phyloP scores from a whole-genome alignment of 148 eudicot genomes.

The Pharnaceum exiguum region DNA sequence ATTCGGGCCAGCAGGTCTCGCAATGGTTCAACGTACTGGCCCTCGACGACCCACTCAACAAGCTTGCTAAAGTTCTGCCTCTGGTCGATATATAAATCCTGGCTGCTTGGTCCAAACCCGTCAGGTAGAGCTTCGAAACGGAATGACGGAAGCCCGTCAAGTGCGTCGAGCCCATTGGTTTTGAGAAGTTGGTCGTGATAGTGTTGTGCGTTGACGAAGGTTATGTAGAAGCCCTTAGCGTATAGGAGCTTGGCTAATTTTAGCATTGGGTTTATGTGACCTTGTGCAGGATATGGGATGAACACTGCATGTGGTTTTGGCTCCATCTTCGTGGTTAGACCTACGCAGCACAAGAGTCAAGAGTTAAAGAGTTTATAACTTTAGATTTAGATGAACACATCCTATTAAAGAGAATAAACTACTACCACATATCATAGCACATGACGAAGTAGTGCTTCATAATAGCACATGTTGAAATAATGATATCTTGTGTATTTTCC shows the following conservation, averaged over 20 bases:
- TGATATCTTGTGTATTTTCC: too few species aligned
- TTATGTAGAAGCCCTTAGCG: constrained; percentile 12
- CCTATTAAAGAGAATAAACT: too few species aligned
- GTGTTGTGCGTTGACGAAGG: constrained; percentile 7
- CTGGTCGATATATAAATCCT: constrained; percentile 4
- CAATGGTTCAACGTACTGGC: neutral
- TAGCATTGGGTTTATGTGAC: constrained; percentile 21
- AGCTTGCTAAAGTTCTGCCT: constrained; percentile 5
- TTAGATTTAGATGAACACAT: too few species aligned
- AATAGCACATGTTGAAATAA: too few species aligned
- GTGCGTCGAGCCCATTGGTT: constrained; percentile 4
- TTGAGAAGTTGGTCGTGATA: constrained; percentile 6
- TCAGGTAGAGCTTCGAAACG: constrained; percentile 1
- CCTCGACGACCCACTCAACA: neutral
- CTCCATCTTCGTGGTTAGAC: too few species aligned
- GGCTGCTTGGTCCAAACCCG: constrained; percentile 4
- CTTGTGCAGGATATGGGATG: constrained; percentile 19
- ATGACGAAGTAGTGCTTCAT: too few species aligned
- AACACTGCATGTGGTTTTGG: constrained; percentile 14
- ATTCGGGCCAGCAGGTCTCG: neutral
- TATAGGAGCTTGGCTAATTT: constrained; percentile 16
- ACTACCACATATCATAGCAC: too few species aligned
- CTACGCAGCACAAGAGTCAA: too few species aligned
- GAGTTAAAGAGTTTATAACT: too few species aligned
- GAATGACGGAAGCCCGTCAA: constrained; percentile 4